Base-by-base conservation (phyloP, 352 stramenopile genomes). In the Globisporangium spinosum region DNA sequence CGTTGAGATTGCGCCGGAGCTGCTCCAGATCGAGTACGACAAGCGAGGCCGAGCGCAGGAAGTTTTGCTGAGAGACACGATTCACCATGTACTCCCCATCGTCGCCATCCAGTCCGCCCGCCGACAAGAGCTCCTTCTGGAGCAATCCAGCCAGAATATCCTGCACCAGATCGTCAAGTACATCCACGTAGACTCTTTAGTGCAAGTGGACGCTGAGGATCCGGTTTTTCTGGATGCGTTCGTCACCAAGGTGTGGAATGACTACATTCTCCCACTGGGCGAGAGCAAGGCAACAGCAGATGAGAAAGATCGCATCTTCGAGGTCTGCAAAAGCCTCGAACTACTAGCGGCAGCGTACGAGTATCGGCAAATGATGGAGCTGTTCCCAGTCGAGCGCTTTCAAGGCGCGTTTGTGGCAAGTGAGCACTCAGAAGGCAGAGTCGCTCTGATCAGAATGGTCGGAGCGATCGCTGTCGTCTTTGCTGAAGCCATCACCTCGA, bases 1-100 rank as follows among this genome's bases (percentile, higher is more conserved):
- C 57, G 27, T 84, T 8, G 72, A 82, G 29, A 68, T 78, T 2
- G 66, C 78, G 12, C 73, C 80, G 0, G 65, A 69, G 0, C 57
- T 83, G 0, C 55, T 89, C 13, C 65, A 69, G 32, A 70, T 67
- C 9, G 66, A 77, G 57, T 80, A 80, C 35, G 77, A 83, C 55
- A 0, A 61, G 9, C 70, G 70, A n/a, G 78, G 72, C 15, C 25
- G 57, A 32, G 74, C 12, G 49, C 49, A 32, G 49, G 22, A 25
- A n/a, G 49, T 25, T 25, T 20, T 57, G 2, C 27, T 86, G 9
- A 77, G 80, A 40, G 65, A 74, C 15, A 73, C 68, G 0, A 60
- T 85, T 12, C 58, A 74, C 17, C 68, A 85, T 38, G 67, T 49
- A 3, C 64, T 89, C 32, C n/a, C 75, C 12, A 49, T 68, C 2